Evolutionary conservation across 768 basidiomycete species (phyloP).

Genomic region (Trametes cingulata): DNA sequence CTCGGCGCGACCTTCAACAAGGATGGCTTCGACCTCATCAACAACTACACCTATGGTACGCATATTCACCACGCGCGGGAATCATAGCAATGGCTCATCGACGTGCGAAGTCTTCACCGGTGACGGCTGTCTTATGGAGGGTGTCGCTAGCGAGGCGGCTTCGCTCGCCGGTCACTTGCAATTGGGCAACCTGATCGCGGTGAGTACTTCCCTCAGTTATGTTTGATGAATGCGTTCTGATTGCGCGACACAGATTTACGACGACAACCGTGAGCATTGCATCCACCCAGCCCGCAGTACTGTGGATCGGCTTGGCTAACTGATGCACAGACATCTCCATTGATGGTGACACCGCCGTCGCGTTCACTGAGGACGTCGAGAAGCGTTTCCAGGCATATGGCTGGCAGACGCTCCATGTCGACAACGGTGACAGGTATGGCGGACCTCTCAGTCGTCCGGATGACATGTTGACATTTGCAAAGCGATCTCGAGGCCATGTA

Average conservation of each 20-base stretch:
- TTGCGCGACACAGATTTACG: slow-evolving; percentile 65
- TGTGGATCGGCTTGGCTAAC: slow-evolving; percentile 9
- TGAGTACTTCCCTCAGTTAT: slow-evolving; percentile 42
- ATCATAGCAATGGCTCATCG: not conserved
- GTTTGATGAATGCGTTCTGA: slow-evolving; percentile 14
- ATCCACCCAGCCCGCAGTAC: not conserved
- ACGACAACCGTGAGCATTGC: slow-evolving; percentile 86
- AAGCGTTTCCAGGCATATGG: slow-evolving; percentile 89
- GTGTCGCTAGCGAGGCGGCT: slow-evolving; percentile 90
- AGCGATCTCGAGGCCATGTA: slow-evolving; percentile 80
- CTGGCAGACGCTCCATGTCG: slow-evolving; percentile 89
- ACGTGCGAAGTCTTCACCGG: slow-evolving; percentile 72
- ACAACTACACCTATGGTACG: slow-evolving; percentile 87
- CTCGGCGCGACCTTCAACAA: slow-evolving; percentile 89
- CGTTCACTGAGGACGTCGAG: slow-evolving; percentile 93
- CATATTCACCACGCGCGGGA: not conserved
- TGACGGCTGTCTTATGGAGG: slow-evolving; percentile 97
- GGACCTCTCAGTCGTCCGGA: not conserved
- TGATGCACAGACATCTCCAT: slow-evolving; percentile 80
- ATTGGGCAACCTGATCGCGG: slow-evolving; percentile 89
- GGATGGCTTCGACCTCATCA: slow-evolving; percentile 75
- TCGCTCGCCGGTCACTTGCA: slow-evolving; percentile 93
- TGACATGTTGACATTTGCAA: slow-evolving; percentile 12
- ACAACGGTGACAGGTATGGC: slow-evolving; percentile 73
- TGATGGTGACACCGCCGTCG: slow-evolving; percentile 87